A percentile compares a stretch with the other conserved stretches of the same genome.
These are phyloP conservation scores for Calonectria henricotiae DNA, from an alignment of 2,329 filamentous ascomycete genomes.

Conservation along the genomic window DNA sequence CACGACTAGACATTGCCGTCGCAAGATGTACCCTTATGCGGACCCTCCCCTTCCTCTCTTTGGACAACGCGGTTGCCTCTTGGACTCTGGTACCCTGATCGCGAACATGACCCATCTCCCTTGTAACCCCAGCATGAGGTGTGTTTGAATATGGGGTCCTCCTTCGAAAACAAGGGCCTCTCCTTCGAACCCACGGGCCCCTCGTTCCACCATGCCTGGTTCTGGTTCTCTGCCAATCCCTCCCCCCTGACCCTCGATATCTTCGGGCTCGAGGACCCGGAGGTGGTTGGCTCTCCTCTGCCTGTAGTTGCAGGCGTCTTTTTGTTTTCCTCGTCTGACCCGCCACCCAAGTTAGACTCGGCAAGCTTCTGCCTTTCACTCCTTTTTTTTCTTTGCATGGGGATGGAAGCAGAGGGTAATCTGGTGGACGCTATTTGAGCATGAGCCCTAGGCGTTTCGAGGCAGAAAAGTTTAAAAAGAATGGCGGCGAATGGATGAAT, in stretches of 20 bases:
- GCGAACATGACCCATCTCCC: slow-evolving; percentile 46
- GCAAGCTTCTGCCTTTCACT: slow-evolving; percentile 43
- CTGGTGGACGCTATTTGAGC: slow-evolving; percentile 49
- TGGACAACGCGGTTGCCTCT: slow-evolving; percentile 44
- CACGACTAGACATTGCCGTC: slow-evolving; percentile 57
- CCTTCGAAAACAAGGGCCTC: neutral
- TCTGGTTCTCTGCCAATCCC: slow-evolving; percentile 41
- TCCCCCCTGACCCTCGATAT: slow-evolving; percentile 19
- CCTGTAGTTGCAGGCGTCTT: slow-evolving; percentile 42
- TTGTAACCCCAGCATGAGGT: slow-evolving; percentile 36
- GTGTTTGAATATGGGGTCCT: slow-evolving; percentile 19
- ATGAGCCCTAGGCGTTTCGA: slow-evolving; percentile 55
- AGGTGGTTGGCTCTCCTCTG: slow-evolving; percentile 38
- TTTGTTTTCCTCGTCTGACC: slow-evolving; percentile 49
- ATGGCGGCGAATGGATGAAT: slow-evolving; percentile 53
- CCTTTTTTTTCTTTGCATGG: slow-evolving; percentile 22
- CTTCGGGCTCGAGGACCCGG: slow-evolving; percentile 24
- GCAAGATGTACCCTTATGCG: slow-evolving; percentile 53
- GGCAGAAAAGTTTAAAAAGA: slow-evolving; percentile 54
- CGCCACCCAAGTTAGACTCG: slow-evolving; percentile 48
- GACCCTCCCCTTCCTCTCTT: slow-evolving; percentile 33
- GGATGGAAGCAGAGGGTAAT: slow-evolving; percentile 36
- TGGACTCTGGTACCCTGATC: slow-evolving; percentile 42
- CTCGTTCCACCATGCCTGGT: slow-evolving; percentile 9
- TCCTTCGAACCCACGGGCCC: slow-evolving; percentile 4